Evolutionary conservation across 2,329 filamentous ascomycete genomes (phyloP), one percentile per base, ranked within the genome.

Genomic region (Metarhizium album): DNA sequence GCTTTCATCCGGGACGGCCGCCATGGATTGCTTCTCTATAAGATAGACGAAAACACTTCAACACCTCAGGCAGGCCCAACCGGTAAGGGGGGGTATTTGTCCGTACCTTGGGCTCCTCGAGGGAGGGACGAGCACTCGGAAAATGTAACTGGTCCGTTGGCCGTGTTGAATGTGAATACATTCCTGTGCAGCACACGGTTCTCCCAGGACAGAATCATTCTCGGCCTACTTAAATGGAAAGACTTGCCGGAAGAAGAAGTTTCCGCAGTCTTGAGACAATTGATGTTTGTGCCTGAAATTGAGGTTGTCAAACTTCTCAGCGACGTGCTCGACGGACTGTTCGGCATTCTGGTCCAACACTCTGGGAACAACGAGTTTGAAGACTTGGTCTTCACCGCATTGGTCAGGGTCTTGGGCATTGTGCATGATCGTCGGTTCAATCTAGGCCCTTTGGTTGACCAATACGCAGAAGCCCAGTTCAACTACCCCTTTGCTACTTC

Each of bases 381-480:
- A 62, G 91, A 97, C 61, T 70, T 95, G 16, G 84, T 96, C 2
- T 97, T 98, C 66, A 89, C 87, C 47, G 87, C 90, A 3, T 71
- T 98, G 49, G 89, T 97, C 22, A 86, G 86, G 40, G 88, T 97
- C 2, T 74, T 98, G 43, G 88, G 89, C 38, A 97, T 97, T 61
- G 88, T 95, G 4, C 88, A 96, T 62, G 93, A 98, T 66, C 82
- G 93, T 56, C 80, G 93, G 49, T 98, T 95, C 72, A 94, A 96
- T 60, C 74, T 97, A 7, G 84, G 86, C 1, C 90, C 91, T 1
- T 73, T 97, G 37, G 90, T 98, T 31, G 91, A 97, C 63, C 81
- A 90, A 52, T 97, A 97, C 62, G 88, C 90, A 2, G 86, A 91
- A 60, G 87, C 75, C 46, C 83, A 85, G 62, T 96, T 97, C 70